Evolutionary conservation across 345 rosid species (phyloP).

Genomic region (Hirschfeldia incana): DNA sequence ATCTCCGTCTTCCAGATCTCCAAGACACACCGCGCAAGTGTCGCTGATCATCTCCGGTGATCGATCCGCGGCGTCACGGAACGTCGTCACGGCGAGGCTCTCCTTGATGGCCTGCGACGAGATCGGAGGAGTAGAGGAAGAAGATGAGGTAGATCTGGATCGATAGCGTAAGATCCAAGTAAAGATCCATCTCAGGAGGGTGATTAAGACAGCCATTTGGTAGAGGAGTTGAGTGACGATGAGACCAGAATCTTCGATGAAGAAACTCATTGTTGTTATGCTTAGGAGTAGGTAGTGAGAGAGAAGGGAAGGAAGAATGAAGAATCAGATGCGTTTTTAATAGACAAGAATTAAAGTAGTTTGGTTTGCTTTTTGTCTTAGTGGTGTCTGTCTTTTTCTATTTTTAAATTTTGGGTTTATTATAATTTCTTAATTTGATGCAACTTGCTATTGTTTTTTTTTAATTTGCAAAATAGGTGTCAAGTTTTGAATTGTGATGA

Average conservation of each 20-base stretch:
- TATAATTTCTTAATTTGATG: neutral
- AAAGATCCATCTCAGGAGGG: slow-evolving; percentile 71
- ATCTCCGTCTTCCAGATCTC: slow-evolving; percentile 52
- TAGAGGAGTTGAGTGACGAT: slow-evolving; percentile 60
- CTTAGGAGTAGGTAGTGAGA: neutral
- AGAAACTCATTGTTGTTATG: slow-evolving; percentile 52
- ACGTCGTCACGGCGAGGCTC: slow-evolving; percentile 57
- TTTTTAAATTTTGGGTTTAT: neutral
- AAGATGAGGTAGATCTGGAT: slow-evolving; percentile 39
- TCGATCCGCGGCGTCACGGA: slow-evolving; percentile 57
- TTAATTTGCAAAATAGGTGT: slow-evolving; percentile 4
- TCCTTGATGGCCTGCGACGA: slow-evolving; percentile 59
- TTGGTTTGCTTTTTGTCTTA: neutral
- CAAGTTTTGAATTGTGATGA: slow-evolving; percentile 16
- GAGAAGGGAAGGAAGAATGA: slow-evolving; percentile 22
- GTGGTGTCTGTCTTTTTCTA: slow-evolving; percentile 22
- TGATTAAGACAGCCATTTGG: slow-evolving; percentile 68
- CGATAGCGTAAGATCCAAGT: slow-evolving; percentile 59
- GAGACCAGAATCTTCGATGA: slow-evolving; percentile 62
- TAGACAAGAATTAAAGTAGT: slow-evolving; percentile 22
- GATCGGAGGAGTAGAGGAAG: slow-evolving; percentile 19
- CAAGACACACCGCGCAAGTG: slow-evolving; percentile 86
- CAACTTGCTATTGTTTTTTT: neutral
- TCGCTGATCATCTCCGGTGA: slow-evolving; percentile 38
- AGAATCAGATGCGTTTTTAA: slow-evolving; percentile 36